Evolutionary conservation across 768 basidiomycete genomes (phyloP).

Genomic region (Tulasnella sp.): DNA sequence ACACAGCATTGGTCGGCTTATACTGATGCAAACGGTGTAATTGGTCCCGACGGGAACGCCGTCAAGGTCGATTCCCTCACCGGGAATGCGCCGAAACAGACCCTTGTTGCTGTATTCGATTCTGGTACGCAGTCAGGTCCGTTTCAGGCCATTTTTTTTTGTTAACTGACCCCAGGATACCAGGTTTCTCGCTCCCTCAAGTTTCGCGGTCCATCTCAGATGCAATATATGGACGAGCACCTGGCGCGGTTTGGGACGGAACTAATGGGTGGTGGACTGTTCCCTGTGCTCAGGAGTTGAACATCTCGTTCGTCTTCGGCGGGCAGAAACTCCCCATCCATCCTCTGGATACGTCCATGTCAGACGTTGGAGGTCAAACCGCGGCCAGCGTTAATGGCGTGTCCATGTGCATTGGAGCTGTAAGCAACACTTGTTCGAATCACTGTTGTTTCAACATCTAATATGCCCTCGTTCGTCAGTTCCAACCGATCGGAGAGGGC

Average conservation of each 20-base stretch:
- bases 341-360: slow-evolving; percentile 51
- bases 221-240: slow-evolving; percentile 70
- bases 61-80: slow-evolving; percentile 57
- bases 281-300: slow-evolving; percentile 64
- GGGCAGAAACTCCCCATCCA: slow-evolving; percentile 60
- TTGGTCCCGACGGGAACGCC: slow-evolving; percentile 62
- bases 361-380: slow-evolving; percentile 44
- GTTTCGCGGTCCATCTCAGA: slow-evolving; percentile 60
- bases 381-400: slow-evolving; percentile 32
- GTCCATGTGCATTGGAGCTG: slow-evolving; percentile 52
- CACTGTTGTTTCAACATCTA: background rate
- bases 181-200: slow-evolving; percentile 48
- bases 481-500: slow-evolving; percentile 51
- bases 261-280: slow-evolving; percentile 52
- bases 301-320: slow-evolving; percentile 60
- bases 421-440: slow-evolving; percentile 25
- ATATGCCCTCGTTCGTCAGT: slow-evolving; percentile 31
- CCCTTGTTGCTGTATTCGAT: slow-evolving; percentile 54
- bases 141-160: no score
- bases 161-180: no score
- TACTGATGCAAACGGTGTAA: slow-evolving; percentile 42
- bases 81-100: slow-evolving; percentile 50
- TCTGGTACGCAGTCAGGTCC: background rate
- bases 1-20: slow-evolving; percentile 70
- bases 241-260: slow-evolving; percentile 55